These are phyloP conservation scores for Musa schizocarpa DNA, from an alignment of 176 grass and related monocot species.

Conservation along the genomic window DNA sequence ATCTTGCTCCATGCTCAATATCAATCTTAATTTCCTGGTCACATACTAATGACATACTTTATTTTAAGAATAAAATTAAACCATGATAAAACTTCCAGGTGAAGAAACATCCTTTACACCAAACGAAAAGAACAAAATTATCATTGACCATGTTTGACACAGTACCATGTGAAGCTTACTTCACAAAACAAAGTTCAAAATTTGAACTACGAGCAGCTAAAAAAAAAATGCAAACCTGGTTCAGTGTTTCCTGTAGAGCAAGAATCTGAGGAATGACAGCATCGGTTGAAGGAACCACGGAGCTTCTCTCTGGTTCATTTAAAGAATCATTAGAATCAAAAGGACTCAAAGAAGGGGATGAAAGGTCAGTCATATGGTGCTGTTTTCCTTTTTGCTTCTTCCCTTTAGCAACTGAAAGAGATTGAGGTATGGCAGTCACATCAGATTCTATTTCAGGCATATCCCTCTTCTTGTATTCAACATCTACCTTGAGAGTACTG, in stretches of 20 bases:
- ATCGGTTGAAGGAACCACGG: slow-evolving; percentile 25
- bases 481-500: slow-evolving; percentile 23
- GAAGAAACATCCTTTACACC: too few species aligned
- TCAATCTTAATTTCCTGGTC: too few species aligned
- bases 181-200: too few species aligned
- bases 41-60: too few species aligned
- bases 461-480: slow-evolving; percentile 32
- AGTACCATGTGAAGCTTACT: too few species aligned
- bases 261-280: slow-evolving; percentile 29
- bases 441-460: slow-evolving; percentile 27
- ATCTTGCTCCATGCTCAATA: too few species aligned
- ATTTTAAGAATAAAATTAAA: too few species aligned
- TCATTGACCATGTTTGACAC: too few species aligned
- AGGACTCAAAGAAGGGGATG: slow-evolving; percentile 33
- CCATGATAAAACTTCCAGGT: too few species aligned
- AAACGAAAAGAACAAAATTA: too few species aligned
- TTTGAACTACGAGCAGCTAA: too few species aligned
- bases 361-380: slow-evolving; percentile 32
- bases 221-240: slow-evolving; percentile 28
- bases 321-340: slow-evolving; percentile 42
- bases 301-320: slow-evolving; percentile 37
- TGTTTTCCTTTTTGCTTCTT: slow-evolving; percentile 43
- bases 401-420: slow-evolving; percentile 28
- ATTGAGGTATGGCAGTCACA: slow-evolving; percentile 19
- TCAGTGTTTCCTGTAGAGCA: slow-evolving; percentile 54